Percentiles rank a stretch among this genome's conserved stretches.
Conservation (phyloP, 257 asterid genomes). For the Osmanthus fragrans region DNA sequence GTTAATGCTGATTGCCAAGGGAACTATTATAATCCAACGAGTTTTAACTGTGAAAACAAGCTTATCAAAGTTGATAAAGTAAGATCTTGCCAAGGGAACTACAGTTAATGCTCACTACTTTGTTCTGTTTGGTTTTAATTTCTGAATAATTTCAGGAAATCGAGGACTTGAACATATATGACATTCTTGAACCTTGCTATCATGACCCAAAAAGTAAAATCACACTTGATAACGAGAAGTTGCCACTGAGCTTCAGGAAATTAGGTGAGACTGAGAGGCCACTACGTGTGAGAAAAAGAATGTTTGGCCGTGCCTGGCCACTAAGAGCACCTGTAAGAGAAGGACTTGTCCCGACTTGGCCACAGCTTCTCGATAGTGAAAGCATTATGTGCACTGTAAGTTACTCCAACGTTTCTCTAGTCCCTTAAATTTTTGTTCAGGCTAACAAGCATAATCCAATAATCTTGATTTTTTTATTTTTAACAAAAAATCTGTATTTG, state of each 20-base stretch:
- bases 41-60: constrained; percentile 47
- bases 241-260: constrained; percentile 86
- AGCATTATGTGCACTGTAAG: constrained; percentile 83
- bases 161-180: constrained; percentile 60
- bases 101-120: background rate
- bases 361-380: constrained; percentile 52
- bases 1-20: constrained; percentile 60
- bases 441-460: background rate
- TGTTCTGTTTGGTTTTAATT: background rate
- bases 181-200: constrained; percentile 94
- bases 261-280: constrained; percentile 94
- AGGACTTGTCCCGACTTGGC: constrained; percentile 90
- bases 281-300: constrained; percentile 70
- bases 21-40: constrained; percentile 53
- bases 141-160: constrained; percentile 49
- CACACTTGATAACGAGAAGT: constrained; percentile 31
- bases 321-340: constrained; percentile 81
- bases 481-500: too few species aligned
- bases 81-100: constrained; percentile 19
- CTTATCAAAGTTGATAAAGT: constrained; percentile 63
- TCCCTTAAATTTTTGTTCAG: background rate
- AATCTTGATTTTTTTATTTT: too few species aligned
- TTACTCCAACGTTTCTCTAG: constrained; percentile 9
- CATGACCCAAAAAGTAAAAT: constrained; percentile 46
- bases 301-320: constrained; percentile 99